Evolutionary conservation across 2,329 filamentous ascomycete genomes (phyloP), one percentile per base, ranked within the genome.

Genomic region (Didymella pinodella): DNA sequence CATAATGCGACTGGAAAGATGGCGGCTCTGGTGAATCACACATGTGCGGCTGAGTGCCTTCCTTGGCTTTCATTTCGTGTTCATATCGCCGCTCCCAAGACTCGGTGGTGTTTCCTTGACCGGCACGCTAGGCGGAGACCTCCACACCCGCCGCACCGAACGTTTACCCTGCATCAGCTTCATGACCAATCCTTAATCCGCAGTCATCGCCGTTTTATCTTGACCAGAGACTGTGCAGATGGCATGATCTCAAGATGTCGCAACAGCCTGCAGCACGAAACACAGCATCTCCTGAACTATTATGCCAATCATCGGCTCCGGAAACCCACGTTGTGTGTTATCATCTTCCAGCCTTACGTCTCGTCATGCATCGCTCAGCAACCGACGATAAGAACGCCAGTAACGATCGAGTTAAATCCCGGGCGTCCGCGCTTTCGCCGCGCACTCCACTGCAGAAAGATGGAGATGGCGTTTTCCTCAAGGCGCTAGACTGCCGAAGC

Each of bases 401-500:
- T 59, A 41, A 48, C 48, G 44, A 51, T 45, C 22, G 52, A 48
- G 52, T 60, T 60, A 60, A 52, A 11, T 47, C 43, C 57, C 52
- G 57, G 57, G 26, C 47, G 56, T 29, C 51, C 47, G 52, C 48
- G 51, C 48, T 31, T 52, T 55, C 43, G 57, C 51, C 47, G 51
- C 57, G 26, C 47, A 36, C 47, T 48, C 51, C 32, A 54, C 29
- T 55, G 57, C 46, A 56, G 20, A 38, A 46, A 52, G 38, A 38
- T 56, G 57, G 57, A 48, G 57, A 51, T 20, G 43, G 41, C 47
- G 51, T 48, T 38, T 48, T 38, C 41, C n/a, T 52, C 48, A 40
- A 60, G 44, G 36, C 57, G 57, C 57, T 60, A 60, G 43, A 36
- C 52, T 52, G 43, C 57, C 52, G 52, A 41, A 34, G 16, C 48